Evolutionary conservation across 192 early-diverging fungal genomes (phyloP), one percentile per base, ranked within the genome.

Genomic region (Coemansia sp.): DNA sequence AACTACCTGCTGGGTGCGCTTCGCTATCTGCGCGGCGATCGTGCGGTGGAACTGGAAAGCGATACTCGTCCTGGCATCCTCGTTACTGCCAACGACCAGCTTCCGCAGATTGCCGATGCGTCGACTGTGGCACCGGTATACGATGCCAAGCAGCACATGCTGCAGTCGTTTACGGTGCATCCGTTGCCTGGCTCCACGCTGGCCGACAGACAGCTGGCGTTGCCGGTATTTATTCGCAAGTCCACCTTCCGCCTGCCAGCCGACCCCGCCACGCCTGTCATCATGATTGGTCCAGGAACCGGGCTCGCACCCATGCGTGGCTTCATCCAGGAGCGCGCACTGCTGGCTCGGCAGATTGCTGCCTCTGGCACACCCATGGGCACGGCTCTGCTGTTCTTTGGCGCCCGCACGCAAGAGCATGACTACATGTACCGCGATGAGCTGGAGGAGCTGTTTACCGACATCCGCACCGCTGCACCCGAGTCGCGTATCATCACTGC

Each of bases 231-330:
- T 74, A 91, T 99, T 63, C 90, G 98, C 61, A 87, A 90, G 48
- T 94, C 91, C 21, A 84, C 87, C 51, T 99, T 99, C 87, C 90
- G 93, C 49, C 85, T 99, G 56, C 98, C 98, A n/a, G 76, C 86
- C 26, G 90, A 95, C 68, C 73, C 85, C 47, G 66, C 84, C 8
- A 71, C 88, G 11, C 98, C 98, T 16, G 80, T 99, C 66, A 87
- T 99, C 40, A 99, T 99, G 98, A 84, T 99, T 40, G 98, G 98
- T 0, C 98, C 98, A n/a, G 98, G 98, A 52, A 99, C 98, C 5
- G 98, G 98, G 49, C 92, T 99, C 43, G 98, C 98, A 16, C 98
- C 98, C 32, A 98, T 99, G 90, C 88, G 98, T 52, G 98, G 91
- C 5, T 99, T 99, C 70, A 74, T 98, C 11, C 89, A 91, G 61